Conservation (phyloP, 1,284 basidiomycete genomes). For the Xerocomus minutiporus region DNA sequence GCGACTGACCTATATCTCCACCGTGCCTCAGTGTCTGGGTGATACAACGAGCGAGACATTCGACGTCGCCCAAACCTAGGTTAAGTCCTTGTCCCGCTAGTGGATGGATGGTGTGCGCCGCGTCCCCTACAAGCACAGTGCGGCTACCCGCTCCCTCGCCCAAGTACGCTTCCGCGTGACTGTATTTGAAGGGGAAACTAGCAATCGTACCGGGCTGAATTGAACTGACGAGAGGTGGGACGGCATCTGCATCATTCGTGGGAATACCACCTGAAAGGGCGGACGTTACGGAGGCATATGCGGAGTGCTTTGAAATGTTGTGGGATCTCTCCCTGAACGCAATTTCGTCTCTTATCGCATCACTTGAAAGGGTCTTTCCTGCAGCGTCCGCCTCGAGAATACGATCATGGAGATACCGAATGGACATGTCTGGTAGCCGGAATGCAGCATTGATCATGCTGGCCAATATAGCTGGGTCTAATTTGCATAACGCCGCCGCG, state of each 20-base stretch:
- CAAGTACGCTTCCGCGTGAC: slow-evolving; percentile 85
- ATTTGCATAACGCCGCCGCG: slow-evolving; percentile 68
- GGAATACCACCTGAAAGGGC: slow-evolving; percentile 49
- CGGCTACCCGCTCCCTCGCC: slow-evolving; percentile 64
- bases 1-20: slow-evolving; percentile 70
- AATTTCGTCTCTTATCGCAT: slow-evolving; percentile 56
- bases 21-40: slow-evolving; percentile 54
- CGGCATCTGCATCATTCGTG: slow-evolving; percentile 52
- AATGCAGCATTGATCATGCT: slow-evolving; percentile 90
- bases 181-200: slow-evolving; percentile 86
- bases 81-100: slow-evolving; percentile 98
- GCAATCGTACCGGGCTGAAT: slow-evolving; percentile 79
- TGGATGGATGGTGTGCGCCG: slow-evolving; percentile 93
- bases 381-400: slow-evolving; percentile 51
- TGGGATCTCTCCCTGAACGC: slow-evolving; percentile 67
- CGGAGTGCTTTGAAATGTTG: slow-evolving; percentile 55
- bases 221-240: slow-evolving; percentile 74
- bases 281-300: slow-evolving; percentile 49
- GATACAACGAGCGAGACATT: slow-evolving; percentile 64
- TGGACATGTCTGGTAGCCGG: slow-evolving; percentile 74
- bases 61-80: slow-evolving; percentile 84
- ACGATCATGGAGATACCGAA: slow-evolving; percentile 64
- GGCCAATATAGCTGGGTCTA: slow-evolving; percentile 63
- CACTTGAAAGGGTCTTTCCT: slow-evolving; percentile 41
- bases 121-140: slow-evolving; percentile 91